Evolutionary conservation across 108 stramenopile species (phyloP).

Genomic region (Asterionellopsis glacialis): DNA sequence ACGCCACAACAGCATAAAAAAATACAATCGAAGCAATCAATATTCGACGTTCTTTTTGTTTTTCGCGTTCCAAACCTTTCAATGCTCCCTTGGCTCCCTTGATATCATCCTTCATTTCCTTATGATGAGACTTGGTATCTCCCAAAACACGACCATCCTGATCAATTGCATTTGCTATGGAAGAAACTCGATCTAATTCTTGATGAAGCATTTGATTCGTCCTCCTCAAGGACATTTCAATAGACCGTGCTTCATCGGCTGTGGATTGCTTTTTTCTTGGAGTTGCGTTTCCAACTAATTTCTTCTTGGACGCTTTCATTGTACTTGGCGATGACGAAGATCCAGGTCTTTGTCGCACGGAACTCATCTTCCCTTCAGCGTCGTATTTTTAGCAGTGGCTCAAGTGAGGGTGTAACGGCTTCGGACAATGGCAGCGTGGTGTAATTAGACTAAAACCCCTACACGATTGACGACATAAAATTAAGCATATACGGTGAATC

Average conservation of each 20-base stretch:
- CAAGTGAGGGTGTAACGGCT: too few relatives aligned
- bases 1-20: constrained; percentile 39
- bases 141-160: constrained; percentile 40
- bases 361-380: too few relatives aligned
- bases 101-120: constrained; percentile 28
- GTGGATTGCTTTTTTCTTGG: constrained; percentile 7
- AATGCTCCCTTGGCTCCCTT: constrained; percentile 39
- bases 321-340: too few relatives aligned
- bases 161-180: constrained; percentile 45
- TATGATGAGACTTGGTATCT: constrained; percentile 41
- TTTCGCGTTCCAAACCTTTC: constrained; percentile 34
- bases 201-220: constrained; percentile 47
- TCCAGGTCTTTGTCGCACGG: too few relatives aligned
- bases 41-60: constrained; percentile 40
- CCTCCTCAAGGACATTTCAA: constrained; percentile 45
- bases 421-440: too few relatives aligned
- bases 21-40: constrained; percentile 42
- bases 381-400: too few relatives aligned
- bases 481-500: too few relatives aligned
- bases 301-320: too few relatives aligned
- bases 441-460: too few relatives aligned
- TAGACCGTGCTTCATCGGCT: constrained; percentile 49
- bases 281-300: too few relatives aligned
- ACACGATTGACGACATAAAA: too few relatives aligned
- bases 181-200: constrained; percentile 48